Base-by-base conservation (phyloP, 345 rosid species). In the Syzygium aromaticum region DNA sequence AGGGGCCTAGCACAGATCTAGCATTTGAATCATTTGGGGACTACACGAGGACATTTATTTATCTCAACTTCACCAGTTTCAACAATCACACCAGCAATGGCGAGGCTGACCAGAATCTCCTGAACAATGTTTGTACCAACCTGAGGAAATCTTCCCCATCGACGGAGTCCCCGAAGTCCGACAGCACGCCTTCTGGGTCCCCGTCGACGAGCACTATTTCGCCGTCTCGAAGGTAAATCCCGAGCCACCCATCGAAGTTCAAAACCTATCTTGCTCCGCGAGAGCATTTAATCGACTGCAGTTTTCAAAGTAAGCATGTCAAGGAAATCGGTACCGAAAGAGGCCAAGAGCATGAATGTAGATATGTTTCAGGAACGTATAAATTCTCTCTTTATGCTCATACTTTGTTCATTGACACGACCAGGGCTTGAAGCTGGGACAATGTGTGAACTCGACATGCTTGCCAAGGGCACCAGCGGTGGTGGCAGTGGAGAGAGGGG, bases 101-200 rank as follows among this genome's bases (percentile, higher is more conserved):
- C 21, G 46, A 54, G 10, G 51, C 87, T 8, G 52, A 85, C 1
- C 92, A 93, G 11, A 96, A 93, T 87, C 85, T 93, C 15, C 90
- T 96, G 46, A 96, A 96, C 87, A 89, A 90, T 21, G 86, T 94
- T 5, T 96, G 98, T 95, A 91, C 85, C 98, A 95, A 88, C 96
- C 95, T 8, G 98, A 96, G 90, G 99, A 96, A 82, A 91, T 93
- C 17, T 96, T 94, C 85, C 92, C 93, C 33, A 92, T 93, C 7
- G 22, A 92, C 63, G 98, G 98, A 87, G 83, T 87, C 86, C 96
- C 97, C 6, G 98, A 96, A 90, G 91, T 85, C 8, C 91, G 98
- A 77, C 90, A 93, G 59, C 96, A 93, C 3, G 86, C 90, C 23
- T 96, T 94, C 33, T 94, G 97, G 98, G 89, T 95, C 80, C 94